A percentile compares a stretch with the other conserved stretches of the same genome.
These are phyloP conservation scores for Picea glauca DNA, from an alignment of 75 land plant genomes.

Conservation along the genomic window DNA sequence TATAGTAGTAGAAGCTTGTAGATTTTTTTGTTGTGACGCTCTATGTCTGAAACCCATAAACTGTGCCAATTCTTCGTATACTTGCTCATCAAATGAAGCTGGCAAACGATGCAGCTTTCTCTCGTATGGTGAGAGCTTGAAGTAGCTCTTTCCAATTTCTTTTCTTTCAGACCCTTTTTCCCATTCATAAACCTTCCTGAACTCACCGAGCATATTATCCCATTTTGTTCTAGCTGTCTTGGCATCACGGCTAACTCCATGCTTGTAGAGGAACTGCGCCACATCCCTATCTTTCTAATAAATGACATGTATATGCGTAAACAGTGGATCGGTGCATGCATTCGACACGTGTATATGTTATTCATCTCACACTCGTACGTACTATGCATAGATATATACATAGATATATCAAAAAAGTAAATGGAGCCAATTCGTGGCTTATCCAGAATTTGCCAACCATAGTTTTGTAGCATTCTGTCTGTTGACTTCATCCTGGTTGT, in stretches of 20 bases:
- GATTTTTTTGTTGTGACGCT: slow-evolving; percentile 6
- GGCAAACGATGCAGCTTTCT: slow-evolving; percentile 23
- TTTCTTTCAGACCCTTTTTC: slow-evolving; percentile 20
- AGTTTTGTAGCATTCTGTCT: no score
- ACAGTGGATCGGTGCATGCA: no score
- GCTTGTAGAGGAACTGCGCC: slow-evolving; percentile 21
- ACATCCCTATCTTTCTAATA: slow-evolving; percentile 17
- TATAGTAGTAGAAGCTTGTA: not conserved
- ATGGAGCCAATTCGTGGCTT: no score
- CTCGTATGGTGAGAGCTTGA: slow-evolving; percentile 18
- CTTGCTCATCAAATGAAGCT: slow-evolving; percentile 24
- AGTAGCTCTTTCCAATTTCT: slow-evolving; percentile 23
- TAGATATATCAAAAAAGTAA: no score
- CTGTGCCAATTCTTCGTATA: slow-evolving; percentile 21
- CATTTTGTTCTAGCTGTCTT: slow-evolving; percentile 25
- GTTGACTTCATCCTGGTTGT: no score
- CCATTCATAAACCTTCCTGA: slow-evolving; percentile 25
- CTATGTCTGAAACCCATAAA: slow-evolving; percentile 18
- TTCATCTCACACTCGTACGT: no score
- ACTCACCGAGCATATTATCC: slow-evolving; percentile 28
- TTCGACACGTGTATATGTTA: no score
- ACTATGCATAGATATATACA: no score
- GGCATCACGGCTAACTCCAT: slow-evolving; percentile 21
- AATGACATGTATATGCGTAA: no score
- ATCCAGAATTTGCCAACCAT: no score